phyloP scores from a whole-genome alignment of 306 rosid species.

The Fagus sylvatica region DNA sequence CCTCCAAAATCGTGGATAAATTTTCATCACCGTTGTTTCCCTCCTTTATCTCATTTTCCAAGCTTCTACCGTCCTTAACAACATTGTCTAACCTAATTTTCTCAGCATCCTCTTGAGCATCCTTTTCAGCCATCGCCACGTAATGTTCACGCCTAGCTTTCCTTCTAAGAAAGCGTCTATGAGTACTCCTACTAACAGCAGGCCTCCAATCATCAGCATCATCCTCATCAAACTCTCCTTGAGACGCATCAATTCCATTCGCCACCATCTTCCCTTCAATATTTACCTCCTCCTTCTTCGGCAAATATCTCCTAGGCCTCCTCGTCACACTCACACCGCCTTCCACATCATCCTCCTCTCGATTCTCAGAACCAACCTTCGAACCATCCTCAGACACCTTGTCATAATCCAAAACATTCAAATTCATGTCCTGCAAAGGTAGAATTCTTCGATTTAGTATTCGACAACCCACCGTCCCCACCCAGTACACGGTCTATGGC shows the following conservation, averaged over 20 bases:
- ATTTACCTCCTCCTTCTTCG: conserved; percentile 62
- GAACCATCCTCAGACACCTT: conserved; percentile 37
- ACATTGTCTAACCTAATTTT: conserved; percentile 27
- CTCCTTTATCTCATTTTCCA: conserved; percentile 23
- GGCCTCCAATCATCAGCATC: conserved; percentile 83
- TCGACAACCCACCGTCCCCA: conserved; percentile 33
- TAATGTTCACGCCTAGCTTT: conserved; percentile 66
- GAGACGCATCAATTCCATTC: conserved; percentile 79
- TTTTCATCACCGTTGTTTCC: conserved; percentile 37
- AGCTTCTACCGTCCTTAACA: conserved; percentile 34
- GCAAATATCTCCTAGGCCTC: conserved; percentile 36
- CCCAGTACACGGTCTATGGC: conserved; percentile 55
- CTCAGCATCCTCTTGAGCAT: conserved; percentile 39
- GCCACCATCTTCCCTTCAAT: conserved; percentile 85
- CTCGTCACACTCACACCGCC: conserved; percentile 17
- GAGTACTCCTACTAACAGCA: conserved; percentile 90
- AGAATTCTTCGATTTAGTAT: conserved; percentile 60
- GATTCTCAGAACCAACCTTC: conserved; percentile 40
- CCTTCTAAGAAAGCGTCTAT: conserved; percentile 78
- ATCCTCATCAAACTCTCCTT: conserved; percentile 56
- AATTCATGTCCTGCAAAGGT: conserved; percentile 74
- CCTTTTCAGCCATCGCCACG: conserved; percentile 49
- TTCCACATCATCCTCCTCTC: conserved; percentile 20
- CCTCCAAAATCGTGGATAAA: conserved; percentile 48
- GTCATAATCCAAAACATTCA: conserved; percentile 42